phyloP scores from a whole-genome alignment of 1,284 basidiomycete species.

The Lentinus polychrous region DNA sequence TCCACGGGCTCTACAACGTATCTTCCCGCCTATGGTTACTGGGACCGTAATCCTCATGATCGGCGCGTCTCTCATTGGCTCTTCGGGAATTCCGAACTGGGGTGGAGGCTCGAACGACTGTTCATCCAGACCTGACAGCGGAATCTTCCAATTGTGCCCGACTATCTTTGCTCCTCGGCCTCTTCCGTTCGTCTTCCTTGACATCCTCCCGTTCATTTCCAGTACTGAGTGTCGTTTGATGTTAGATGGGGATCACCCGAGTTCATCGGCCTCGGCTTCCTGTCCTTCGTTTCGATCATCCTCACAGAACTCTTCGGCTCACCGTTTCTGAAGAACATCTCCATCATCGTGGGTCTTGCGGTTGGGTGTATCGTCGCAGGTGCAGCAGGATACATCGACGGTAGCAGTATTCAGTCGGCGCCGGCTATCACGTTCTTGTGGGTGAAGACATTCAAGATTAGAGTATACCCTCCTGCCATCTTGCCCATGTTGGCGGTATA shows the following conservation, averaged over 20 bases:
- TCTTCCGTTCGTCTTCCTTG: constrained; percentile 29
- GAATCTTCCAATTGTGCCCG: constrained; percentile 66
- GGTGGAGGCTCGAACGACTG: constrained; percentile 77
- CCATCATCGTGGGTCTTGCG: constrained; percentile 66
- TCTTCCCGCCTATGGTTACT: constrained; percentile 82
- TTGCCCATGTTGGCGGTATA: constrained; percentile 82
- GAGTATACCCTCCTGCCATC: constrained; percentile 76
- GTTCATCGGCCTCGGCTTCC: constrained; percentile 82
- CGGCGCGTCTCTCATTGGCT: constrained; percentile 68
- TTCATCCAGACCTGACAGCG: constrained; percentile 46
- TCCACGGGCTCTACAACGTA: constrained; percentile 50
- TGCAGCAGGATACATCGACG: constrained; percentile 67
- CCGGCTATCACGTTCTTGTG: constrained; percentile 80
- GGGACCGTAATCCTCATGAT: constrained; percentile 74
- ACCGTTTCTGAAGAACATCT: constrained; percentile 76
- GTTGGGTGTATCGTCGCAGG: constrained; percentile 78
- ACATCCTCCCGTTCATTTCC: background rate
- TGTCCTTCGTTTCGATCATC: constrained; percentile 74
- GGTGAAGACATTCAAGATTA: constrained; percentile 75
- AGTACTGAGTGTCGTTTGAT: background rate
- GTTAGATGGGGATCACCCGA: constrained; percentile 71
- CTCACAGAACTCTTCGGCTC: constrained; percentile 75
- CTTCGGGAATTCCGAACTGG: constrained; percentile 75
- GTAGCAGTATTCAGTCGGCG: constrained; percentile 52
- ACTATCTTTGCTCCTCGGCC: constrained; percentile 56